Percentiles rank a stretch among this genome's conserved stretches.
Conservation (phyloP, 495 filamentous ascomycete species). For the Daldinia decipiens region DNA sequence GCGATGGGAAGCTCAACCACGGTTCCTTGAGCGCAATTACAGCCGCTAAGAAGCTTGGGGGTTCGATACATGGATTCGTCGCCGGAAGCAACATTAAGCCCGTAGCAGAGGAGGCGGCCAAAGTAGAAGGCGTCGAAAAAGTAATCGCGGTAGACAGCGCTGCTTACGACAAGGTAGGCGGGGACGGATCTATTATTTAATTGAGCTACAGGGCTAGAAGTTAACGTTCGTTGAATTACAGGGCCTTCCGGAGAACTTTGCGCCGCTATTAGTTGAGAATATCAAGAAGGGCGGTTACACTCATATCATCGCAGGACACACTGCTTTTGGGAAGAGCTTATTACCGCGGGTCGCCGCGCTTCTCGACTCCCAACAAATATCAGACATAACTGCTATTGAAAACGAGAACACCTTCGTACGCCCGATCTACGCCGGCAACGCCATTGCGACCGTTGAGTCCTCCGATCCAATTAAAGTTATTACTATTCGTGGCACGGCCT, state of each 20-base stretch:
- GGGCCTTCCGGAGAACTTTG: conserved; percentile 94
- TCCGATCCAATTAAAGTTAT: conserved; percentile 86
- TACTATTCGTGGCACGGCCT: conserved; percentile 92
- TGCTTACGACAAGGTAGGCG: conserved; percentile 86
- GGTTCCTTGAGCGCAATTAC: conserved; percentile 87
- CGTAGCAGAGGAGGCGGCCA: conserved; percentile 87
- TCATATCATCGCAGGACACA: conserved; percentile 89
- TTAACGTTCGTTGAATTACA: conserved; percentile 48
- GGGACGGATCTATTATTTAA: neutral
- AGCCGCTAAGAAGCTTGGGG: conserved; percentile 87
- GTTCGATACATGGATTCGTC: conserved; percentile 84
- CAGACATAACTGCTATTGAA: conserved; percentile 87
- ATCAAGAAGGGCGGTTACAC: conserved; percentile 93
- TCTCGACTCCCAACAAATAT: conserved; percentile 90
- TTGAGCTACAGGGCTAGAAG: neutral
- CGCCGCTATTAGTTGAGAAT: conserved; percentile 92
- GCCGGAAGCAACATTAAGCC: conserved; percentile 83
- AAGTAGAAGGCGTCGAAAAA: conserved; percentile 90
- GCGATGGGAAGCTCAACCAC: conserved; percentile 83
- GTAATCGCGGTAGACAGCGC: conserved; percentile 87
- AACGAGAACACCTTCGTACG: conserved; percentile 95
- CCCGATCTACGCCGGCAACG: conserved; percentile 97
- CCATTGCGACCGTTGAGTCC: conserved; percentile 95
- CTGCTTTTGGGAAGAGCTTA: conserved; percentile 95
- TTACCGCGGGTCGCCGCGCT: conserved; percentile 96